A percentile compares a stretch with the other conserved stretches of the same genome.
Conservation (phyloP, 2,329 filamentous ascomycete genomes). For the Plenodomus lindquistii region DNA sequence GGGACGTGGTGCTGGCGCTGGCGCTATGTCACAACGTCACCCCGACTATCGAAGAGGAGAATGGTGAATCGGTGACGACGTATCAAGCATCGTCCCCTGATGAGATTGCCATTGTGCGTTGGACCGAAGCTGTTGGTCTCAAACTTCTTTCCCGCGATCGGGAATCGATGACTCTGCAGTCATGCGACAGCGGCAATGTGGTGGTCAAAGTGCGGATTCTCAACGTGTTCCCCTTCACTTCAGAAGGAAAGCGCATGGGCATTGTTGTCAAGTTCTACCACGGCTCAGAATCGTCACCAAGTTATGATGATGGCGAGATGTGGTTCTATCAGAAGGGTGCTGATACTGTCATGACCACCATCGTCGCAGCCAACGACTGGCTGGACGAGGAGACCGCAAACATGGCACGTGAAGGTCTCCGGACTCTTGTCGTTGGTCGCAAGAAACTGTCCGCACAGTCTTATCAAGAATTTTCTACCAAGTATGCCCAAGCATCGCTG, state of each 20-base stretch:
- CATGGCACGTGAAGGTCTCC: slow-evolving; percentile 94
- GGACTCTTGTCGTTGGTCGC: slow-evolving; percentile 92
- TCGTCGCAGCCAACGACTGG: slow-evolving; percentile 97
- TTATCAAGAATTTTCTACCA: slow-evolving; percentile 77
- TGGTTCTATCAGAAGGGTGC: slow-evolving; percentile 99
- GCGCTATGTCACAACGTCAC: slow-evolving; percentile 98
- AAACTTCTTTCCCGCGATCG: slow-evolving; percentile 84
- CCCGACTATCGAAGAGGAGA: slow-evolving; percentile 81
- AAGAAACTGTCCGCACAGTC: slow-evolving; percentile 78
- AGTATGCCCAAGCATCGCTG: slow-evolving; percentile 78
- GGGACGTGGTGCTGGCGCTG: slow-evolving; percentile 88
- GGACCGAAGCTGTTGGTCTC: slow-evolving; percentile 91
- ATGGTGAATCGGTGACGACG: slow-evolving; percentile 74
- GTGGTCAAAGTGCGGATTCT: slow-evolving; percentile 87
- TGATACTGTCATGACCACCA: slow-evolving; percentile 96
- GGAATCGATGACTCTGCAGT: slow-evolving; percentile 80
- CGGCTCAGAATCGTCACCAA: slow-evolving; percentile 45
- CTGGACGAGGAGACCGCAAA: slow-evolving; percentile 99
- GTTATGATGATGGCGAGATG: slow-evolving; percentile 70
- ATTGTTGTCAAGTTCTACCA: slow-evolving; percentile 84
- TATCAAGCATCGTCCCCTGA: slow-evolving; percentile 98
- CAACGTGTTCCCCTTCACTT: slow-evolving; percentile 96
- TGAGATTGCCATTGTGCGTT: slow-evolving; percentile 95
- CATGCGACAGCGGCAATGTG: slow-evolving; percentile 69
- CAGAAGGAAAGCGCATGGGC: slow-evolving; percentile 97